Base-by-base conservation (phyloP, 768 basidiomycete genomes). In the Naganishia friedmannii region DNA sequence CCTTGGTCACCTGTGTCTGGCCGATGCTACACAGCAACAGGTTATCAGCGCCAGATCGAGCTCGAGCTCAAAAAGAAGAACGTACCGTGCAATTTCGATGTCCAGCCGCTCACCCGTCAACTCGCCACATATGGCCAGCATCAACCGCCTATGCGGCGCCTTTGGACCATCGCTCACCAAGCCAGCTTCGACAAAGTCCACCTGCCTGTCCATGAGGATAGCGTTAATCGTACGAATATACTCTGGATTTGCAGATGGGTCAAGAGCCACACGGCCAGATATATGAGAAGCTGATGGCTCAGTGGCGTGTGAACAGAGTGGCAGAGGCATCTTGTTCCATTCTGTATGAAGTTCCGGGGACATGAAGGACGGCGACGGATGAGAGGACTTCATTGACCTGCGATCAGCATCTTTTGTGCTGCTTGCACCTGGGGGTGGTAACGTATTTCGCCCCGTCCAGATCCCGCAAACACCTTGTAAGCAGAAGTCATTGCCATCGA, bases 401-500 rank as follows among this genome's bases (percentile, higher is more conserved):
- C 57, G 10, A 0, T 45, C 37, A 1, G 26, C 2, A 29, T 46
- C 63, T n/a, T 57, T 56, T 34, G 63, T 70, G 39, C 23, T 55
- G 17, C 37, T 13, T 26, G 69, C 19, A 19, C 73, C 73, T 21
- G 29, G 54, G 1, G 29, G 29, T 32, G 54, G 54, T 29, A 55
- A 17, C 2, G 54, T 55, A 31, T 63, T 42, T 8, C 60, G 60
- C n/a, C 10, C 60, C 21, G 68, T 73, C 79, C 79, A 80, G 32
- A 79, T 77, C 10, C 75, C 69, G 42, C 67, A 75, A 29, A 80
- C 72, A 9, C 79, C 79, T 58, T 74, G 72, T 45, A 79, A 67
- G 13, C 77, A 77, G 9, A 80, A 74, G 51, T 78, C 73, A 68
- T 68, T 74, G 7, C 56, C 67, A 37, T 72, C 66, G n/a, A 66